Percentiles rank a stretch among this genome's conserved stretches.
phyloP scores from a whole-genome alignment of 768 basidiomycete genomes.

The Russula lepida region DNA sequence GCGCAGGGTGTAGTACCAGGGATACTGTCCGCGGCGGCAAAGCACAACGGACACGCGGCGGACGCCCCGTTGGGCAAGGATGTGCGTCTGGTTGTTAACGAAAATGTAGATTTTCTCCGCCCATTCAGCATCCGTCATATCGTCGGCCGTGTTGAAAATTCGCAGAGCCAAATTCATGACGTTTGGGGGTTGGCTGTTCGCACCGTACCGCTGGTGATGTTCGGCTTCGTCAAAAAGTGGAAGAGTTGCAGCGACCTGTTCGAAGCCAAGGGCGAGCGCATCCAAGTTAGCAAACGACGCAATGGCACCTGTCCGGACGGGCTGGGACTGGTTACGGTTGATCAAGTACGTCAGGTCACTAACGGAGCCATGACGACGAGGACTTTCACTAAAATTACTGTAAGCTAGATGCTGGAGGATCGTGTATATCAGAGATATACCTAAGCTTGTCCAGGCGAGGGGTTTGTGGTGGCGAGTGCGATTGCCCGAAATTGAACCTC shows the following conservation, averaged over 20 bases:
- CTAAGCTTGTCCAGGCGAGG: slow-evolving; percentile 48
- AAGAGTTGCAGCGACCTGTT: slow-evolving; percentile 60
- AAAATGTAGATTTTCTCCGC: slow-evolving; percentile 62
- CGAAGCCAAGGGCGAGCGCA: slow-evolving; percentile 64
- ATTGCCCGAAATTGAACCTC: slow-evolving; percentile 91
- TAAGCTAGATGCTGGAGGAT: not conserved
- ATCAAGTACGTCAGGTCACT: slow-evolving; percentile 95
- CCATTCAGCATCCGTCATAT: slow-evolving; percentile 71
- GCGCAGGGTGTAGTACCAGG: slow-evolving; percentile 89
- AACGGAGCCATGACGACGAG: slow-evolving; percentile 82
- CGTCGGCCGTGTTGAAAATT: slow-evolving; percentile 73
- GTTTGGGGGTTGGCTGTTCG: slow-evolving; percentile 70
- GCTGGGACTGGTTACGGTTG: slow-evolving; percentile 77
- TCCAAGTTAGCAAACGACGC: slow-evolving; percentile 77
- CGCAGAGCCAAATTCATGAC: slow-evolving; percentile 92
- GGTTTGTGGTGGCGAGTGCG: slow-evolving; percentile 79
- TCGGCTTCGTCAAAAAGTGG: slow-evolving; percentile 68
- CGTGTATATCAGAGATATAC: slow-evolving; percentile 29
- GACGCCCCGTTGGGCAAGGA: slow-evolving; percentile 69
- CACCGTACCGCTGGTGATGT: slow-evolving; percentile 67
- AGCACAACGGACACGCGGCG: slow-evolving; percentile 89
- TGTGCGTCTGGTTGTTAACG: slow-evolving; percentile 55
- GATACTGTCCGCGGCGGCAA: slow-evolving; percentile 87
- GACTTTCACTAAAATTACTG: slow-evolving; percentile 34
- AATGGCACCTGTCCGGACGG: slow-evolving; percentile 83